phyloP scores from a whole-genome alignment of 2,329 filamentous ascomycete species.

The Zymoseptoria brevis region DNA sequence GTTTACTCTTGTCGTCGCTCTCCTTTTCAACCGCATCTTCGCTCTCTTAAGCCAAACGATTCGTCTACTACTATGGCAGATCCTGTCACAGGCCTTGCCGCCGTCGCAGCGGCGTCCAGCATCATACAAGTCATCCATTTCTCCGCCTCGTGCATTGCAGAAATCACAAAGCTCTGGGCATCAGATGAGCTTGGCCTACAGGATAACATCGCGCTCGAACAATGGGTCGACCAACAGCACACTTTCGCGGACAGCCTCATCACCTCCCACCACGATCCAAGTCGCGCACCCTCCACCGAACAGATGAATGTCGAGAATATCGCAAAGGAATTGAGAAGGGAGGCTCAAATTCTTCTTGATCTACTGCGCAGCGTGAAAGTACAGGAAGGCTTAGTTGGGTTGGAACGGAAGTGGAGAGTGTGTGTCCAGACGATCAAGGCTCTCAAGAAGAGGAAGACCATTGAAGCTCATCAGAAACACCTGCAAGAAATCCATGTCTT shows the following conservation, averaged over 20 bases:
- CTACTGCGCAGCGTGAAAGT: slow-evolving; percentile 20
- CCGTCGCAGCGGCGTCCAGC: background rate
- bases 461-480: background rate
- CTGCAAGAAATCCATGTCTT: background rate
- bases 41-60: too few species aligned
- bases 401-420: slow-evolving; percentile 37
- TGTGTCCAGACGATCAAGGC: background rate
- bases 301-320: background rate
- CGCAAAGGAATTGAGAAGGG: background rate
- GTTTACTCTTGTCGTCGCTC: too few species aligned
- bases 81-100: background rate
- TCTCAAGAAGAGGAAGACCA: background rate
- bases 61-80: background rate
- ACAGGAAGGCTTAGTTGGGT: slow-evolving; percentile 31
- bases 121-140: background rate
- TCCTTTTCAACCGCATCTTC: too few species aligned
- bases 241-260: background rate
- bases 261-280: background rate
- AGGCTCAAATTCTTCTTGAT: background rate
- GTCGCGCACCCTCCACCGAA: background rate
- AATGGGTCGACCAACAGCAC: background rate
- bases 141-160: background rate
- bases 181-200: background rate
- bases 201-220: background rate
- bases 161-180: background rate